Base-by-base conservation (phyloP, 2,329 filamentous ascomycete genomes). In the Fusarium sterilihyphosum region DNA sequence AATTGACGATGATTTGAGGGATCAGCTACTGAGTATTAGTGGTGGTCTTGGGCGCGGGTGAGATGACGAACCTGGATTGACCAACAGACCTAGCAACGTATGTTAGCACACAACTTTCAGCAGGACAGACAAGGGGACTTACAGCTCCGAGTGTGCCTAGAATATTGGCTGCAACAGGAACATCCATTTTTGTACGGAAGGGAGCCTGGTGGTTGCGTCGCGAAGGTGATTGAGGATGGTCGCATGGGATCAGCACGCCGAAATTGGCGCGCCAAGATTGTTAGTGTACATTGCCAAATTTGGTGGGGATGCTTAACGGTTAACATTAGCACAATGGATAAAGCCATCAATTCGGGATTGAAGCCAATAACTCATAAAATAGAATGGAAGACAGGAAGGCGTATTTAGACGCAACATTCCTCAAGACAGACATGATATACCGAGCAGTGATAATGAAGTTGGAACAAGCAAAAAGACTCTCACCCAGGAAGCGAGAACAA, bases 1-100 rank as follows among this genome's bases (percentile, higher is more conserved):
- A 90, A 77, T 94, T 94, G 76, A 92, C 88, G 40, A 91, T 80
- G 56, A 93, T 92, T 78, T 94, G 92, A 0, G 92, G 92, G 33
- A 93, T 87, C 33, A 93, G 84, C 87, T 93, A 72, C 2, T 26
- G 20, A 3, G 33, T 33, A 22, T 72, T 26, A 74, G 59, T 31
- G 37, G 20, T 22, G 33, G 12, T 40, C 38, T 29, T 16, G 31
- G 20, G 1, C 24, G 17, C 3, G 9, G 12, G 6, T 20, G 37
- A 17, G 53, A 24, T 40, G n/a, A 65, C 80, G 18, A 80, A 89
- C 89, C 81, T 91, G 89, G 37, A 92, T 83, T 24, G 90, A 92
- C 91, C 91, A 93, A 79, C 90, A 92, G 20, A 90, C 78, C 81
- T 83, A 14, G 10, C 0, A 13, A 17, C 41, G 31, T 75, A 17